These are phyloP conservation scores for slime mould (Dictyostelium discoideum) DNA, from an alignment of 78 protist species.

Conservation along the genomic window DNA sequence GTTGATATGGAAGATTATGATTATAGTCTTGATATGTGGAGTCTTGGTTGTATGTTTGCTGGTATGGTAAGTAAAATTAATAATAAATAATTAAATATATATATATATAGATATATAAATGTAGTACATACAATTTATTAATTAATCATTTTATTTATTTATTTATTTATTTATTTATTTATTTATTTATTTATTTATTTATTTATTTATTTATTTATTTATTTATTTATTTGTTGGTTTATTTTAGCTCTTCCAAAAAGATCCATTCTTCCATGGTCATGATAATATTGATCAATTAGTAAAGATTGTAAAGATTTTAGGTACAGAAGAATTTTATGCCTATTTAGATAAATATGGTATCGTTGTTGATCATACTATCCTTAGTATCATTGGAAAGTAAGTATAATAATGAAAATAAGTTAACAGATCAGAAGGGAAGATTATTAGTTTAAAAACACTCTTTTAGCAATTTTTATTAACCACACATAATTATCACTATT, in stretches of 20 bases:
- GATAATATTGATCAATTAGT: constrained; percentile 99
- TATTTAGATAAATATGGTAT: constrained; percentile 97
- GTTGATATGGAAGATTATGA: constrained; percentile 97
- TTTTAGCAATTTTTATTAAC: not conserved
- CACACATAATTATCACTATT: not conserved
- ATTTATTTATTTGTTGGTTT: constrained; percentile 23
- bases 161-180: too few relatives aligned
- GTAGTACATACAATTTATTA: too few relatives aligned
- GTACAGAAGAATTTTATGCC: constrained; percentile 95
- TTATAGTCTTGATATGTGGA: constrained; percentile 99
- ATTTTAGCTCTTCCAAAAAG: constrained; percentile 92
- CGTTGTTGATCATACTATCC: constrained; percentile 89
- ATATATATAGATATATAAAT: too few relatives aligned
- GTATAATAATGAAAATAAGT: not conserved
- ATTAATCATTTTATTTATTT: too few relatives aligned
- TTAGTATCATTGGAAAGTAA: constrained; percentile 86
- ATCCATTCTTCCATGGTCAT: constrained; percentile 99
- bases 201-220: too few relatives aligned
- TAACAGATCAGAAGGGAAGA: too few relatives aligned
- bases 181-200: too few relatives aligned
- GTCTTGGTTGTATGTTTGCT: constrained; percentile 99
- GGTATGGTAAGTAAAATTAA: constrained; percentile 87
- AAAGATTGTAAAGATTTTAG: constrained; percentile 98
- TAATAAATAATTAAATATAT: not conserved
- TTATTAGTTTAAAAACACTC: not conserved